Conservation (phyloP, 139 green algal genomes). For the Mesostigma viride region DNA sequence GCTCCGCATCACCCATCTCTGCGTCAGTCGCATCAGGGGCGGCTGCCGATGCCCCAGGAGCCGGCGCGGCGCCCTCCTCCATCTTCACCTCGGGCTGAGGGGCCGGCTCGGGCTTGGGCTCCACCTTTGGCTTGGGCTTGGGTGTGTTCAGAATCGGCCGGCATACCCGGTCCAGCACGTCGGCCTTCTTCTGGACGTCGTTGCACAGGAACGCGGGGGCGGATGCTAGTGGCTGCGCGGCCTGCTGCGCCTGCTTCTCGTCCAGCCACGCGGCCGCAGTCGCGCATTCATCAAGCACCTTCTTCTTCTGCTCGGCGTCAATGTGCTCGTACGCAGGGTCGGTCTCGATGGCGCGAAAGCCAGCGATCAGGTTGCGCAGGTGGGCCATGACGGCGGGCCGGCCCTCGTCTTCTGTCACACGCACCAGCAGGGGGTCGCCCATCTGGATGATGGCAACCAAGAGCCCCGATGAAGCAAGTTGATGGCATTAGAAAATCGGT, state of each 20-base stretch:
- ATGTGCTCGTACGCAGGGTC: slow-evolving; percentile 72
- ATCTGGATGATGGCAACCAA: no score
- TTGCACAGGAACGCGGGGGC: slow-evolving; percentile 62
- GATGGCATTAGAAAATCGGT: no score
- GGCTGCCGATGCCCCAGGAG: no score
- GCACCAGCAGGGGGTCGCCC: slow-evolving; percentile 52
- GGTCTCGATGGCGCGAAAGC: slow-evolving; percentile 44
- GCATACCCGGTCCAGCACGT: slow-evolving; percentile 51
- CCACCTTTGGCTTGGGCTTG: no score
- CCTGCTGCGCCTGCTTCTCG: slow-evolving; percentile 61
- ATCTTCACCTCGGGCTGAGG: no score
- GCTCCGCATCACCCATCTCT: no score
- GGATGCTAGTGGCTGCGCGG: slow-evolving; percentile 31
- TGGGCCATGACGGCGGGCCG: slow-evolving; percentile 21
- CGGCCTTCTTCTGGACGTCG: slow-evolving; percentile 81
- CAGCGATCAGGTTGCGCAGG: slow-evolving; percentile 30
- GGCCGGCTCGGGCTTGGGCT: no score
- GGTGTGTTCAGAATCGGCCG: no score
- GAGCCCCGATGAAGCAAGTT: no score
- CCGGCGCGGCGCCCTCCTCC: no score
- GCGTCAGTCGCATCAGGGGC: no score
- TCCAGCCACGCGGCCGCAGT: slow-evolving; percentile 70
- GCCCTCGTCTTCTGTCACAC: slow-evolving; percentile 35
- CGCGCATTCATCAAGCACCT: slow-evolving; percentile 54
- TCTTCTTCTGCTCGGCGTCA: slow-evolving; percentile 54